Evolutionary conservation across 176 grass and related monocot species (phyloP).

Genomic region (Chrysopogon serrulatus): DNA sequence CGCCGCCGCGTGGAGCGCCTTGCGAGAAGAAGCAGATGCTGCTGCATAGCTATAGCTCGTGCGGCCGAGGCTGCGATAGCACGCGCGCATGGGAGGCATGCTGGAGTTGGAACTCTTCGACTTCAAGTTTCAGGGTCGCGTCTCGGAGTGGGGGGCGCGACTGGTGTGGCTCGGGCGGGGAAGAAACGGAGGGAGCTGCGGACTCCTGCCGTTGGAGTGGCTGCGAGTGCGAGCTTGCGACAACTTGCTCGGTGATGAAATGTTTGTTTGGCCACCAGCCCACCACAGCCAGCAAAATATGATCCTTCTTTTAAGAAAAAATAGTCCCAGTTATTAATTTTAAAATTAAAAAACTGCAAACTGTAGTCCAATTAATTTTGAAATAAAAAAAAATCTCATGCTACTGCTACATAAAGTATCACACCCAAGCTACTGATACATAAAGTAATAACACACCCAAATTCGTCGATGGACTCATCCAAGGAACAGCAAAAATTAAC

Average conservation of each 20-base stretch:
- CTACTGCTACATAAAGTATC: neutral
- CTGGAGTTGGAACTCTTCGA: neutral
- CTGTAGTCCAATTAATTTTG: no score
- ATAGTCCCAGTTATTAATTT: no score
- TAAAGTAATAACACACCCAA: neutral
- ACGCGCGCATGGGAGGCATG: neutral
- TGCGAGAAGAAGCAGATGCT: neutral
- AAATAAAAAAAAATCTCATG: no score
- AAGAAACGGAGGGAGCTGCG: neutral
- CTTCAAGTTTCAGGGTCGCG: no score
- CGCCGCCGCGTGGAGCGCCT: conserved; percentile 35
- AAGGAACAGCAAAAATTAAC: neutral
- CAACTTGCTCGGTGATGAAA: no score
- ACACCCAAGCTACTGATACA: no score
- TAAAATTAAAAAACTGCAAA: no score
- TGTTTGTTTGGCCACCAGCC: no score
- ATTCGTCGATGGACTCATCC: no score
- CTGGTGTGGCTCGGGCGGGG: neutral
- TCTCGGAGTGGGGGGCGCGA: neutral
- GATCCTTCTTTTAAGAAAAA: no score
- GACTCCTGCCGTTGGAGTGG: neutral
- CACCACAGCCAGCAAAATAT: no score
- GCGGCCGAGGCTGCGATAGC: neutral
- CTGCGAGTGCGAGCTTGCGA: no score
- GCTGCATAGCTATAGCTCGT: neutral